Evolutionary conservation across 495 filamentous ascomycete genomes (phyloP).

Genomic region (Aspergillus incahuasiensis): DNA sequence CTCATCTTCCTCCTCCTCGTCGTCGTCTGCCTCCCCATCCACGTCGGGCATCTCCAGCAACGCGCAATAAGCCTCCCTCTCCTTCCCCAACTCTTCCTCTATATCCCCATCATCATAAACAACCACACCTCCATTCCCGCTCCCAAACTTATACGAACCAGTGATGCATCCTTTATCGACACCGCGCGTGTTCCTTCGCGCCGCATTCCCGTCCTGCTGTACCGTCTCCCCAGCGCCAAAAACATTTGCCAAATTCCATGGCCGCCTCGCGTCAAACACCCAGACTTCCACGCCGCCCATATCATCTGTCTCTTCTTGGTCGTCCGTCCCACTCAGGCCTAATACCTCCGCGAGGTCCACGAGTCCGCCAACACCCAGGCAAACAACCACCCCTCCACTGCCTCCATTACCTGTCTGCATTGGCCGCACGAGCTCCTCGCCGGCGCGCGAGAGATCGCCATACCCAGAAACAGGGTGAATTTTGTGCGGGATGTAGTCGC

Average conservation of each 20-base stretch:
- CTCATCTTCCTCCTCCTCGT: slow-evolving; percentile 43
- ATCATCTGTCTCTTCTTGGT: slow-evolving; percentile 47
- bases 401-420: slow-evolving; percentile 81
- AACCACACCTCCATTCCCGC: slow-evolving; percentile 77
- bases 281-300: slow-evolving; percentile 82
- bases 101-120: slow-evolving; percentile 97
- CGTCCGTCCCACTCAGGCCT: slow-evolving; percentile 54
- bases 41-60: slow-evolving; percentile 86
- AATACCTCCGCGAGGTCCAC: slow-evolving; percentile 76
- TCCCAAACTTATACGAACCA: slow-evolving; percentile 53
- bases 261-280: slow-evolving; percentile 85
- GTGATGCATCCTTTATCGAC: slow-evolving; percentile 64
- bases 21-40: slow-evolving; percentile 69
- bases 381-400: slow-evolving; percentile 80
- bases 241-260: slow-evolving; percentile 93
- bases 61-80: slow-evolving; percentile 76
- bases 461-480: slow-evolving; percentile 93
- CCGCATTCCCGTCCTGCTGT: slow-evolving; percentile 29
- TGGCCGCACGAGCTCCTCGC: slow-evolving; percentile 68
- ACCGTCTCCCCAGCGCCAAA: slow-evolving; percentile 71
- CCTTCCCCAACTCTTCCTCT: slow-evolving; percentile 70
- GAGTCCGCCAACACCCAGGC: slow-evolving; percentile 85
- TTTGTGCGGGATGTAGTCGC: slow-evolving; percentile 98
- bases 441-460: slow-evolving; percentile 76
- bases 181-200: slow-evolving; percentile 44